Conservation (phyloP, 345 rosid species). For the Psidium guajava region DNA sequence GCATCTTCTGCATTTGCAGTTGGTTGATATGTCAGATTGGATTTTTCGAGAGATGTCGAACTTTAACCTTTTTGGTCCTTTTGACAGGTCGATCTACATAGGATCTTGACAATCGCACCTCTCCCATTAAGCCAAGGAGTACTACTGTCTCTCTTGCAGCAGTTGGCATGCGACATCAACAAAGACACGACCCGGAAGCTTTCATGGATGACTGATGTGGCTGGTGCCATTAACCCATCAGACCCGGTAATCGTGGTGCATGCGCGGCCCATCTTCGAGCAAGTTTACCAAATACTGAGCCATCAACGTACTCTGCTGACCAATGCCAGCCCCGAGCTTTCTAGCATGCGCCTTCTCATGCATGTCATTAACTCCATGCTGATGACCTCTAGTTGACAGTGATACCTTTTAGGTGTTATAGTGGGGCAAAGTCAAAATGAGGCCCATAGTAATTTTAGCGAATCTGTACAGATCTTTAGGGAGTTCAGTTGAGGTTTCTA, state of each 20-base stretch:
- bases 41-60: neutral
- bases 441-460: neutral
- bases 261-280: slow-evolving; percentile 60
- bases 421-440: neutral
- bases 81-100: slow-evolving; percentile 56
- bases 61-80: neutral
- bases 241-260: slow-evolving; percentile 58
- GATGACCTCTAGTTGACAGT: slow-evolving; percentile 43
- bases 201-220: slow-evolving; percentile 77
- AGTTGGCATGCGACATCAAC: slow-evolving; percentile 62
- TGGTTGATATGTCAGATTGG: neutral
- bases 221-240: slow-evolving; percentile 55
- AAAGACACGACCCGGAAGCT: slow-evolving; percentile 55
- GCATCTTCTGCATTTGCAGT: neutral
- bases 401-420: neutral
- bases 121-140: slow-evolving; percentile 86
- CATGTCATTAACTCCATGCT: slow-evolving; percentile 65
- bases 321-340: slow-evolving; percentile 23
- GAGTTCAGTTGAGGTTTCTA: neutral
- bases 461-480: slow-evolving; percentile 3
- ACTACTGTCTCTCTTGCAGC: slow-evolving; percentile 74
- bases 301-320: slow-evolving; percentile 41
- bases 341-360: slow-evolving; percentile 50
- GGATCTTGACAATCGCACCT: slow-evolving; percentile 41
- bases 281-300: slow-evolving; percentile 56